phyloP scores from a whole-genome alignment of 2,329 filamentous ascomycete genomes.

The Camptophora hylomeconis region DNA sequence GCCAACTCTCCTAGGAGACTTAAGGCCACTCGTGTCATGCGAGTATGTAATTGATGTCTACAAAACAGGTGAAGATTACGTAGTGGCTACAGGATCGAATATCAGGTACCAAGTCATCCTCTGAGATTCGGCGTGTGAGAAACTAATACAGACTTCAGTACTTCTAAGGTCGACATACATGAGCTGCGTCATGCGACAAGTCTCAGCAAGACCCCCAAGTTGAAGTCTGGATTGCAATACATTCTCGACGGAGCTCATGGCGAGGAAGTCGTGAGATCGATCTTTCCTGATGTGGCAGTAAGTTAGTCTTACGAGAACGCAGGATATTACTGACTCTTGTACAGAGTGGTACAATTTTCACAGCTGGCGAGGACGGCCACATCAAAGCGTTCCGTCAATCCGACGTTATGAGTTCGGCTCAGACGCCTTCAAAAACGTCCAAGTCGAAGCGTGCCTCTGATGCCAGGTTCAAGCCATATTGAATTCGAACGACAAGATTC shows the following conservation, averaged over 20 bases:
- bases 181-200: slow-evolving; percentile 17
- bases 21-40: slow-evolving; percentile 40
- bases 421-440: slow-evolving; percentile 5
- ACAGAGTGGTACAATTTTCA: slow-evolving; percentile 29
- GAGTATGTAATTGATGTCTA: slow-evolving; percentile 48
- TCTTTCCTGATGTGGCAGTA: slow-evolving; percentile 33
- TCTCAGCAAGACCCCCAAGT: slow-evolving; percentile 22
- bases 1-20: slow-evolving; percentile 40
- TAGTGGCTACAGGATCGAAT: slow-evolving; percentile 16
- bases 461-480: slow-evolving; percentile 15
- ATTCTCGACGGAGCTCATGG: slow-evolving; percentile 35
- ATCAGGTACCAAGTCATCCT: slow-evolving; percentile 7
- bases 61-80: slow-evolving; percentile 11
- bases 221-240: slow-evolving; percentile 27
- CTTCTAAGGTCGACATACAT: slow-evolving; percentile 26
- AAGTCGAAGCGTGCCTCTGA: slow-evolving; percentile 11
- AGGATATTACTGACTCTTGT: slow-evolving; percentile 5
- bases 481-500: slow-evolving; percentile 3
- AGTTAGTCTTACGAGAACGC: slow-evolving; percentile 7
- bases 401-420: background rate
- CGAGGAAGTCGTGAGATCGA: slow-evolving; percentile 34
- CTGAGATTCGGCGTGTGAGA: background rate
- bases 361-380: slow-evolving; percentile 31
- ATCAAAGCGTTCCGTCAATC: slow-evolving; percentile 11
- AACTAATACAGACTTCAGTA: slow-evolving; percentile 6